Evolutionary conservation across 371 early-diverging fungal species (phyloP), one percentile per base, ranked within the genome.

Genomic region (Batkoa obscura): DNA sequence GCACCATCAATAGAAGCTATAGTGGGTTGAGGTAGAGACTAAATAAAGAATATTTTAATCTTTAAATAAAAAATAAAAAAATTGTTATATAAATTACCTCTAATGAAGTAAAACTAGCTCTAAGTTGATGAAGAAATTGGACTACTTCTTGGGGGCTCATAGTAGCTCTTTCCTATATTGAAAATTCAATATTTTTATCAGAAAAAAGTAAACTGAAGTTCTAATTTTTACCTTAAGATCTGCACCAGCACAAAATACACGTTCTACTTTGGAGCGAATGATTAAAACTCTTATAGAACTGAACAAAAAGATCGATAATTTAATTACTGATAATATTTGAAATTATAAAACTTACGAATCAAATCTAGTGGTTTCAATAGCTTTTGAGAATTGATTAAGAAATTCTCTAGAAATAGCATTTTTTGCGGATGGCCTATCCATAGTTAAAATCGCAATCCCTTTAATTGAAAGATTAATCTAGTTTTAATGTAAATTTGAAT

Each of bases 221-320:
- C n/a, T n/a, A 13, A n/a, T 36, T n/a, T 5, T 42, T 71, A 84
- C 87, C 72, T 90, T 93, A 60, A 96, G 68, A 66, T 96, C 96
- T 1, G 96, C 96, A 33, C 96, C 96, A 2, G 94, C 89, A 64
- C 94, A 94, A 63, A 96, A 96, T 15, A 88, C 90, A 2, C 80
- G 72, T 46, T 83, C 75, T 1, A 91, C 91, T 55, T 76, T 50
- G 64, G 88, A 87, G 56, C 80, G 75, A 36, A 95, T 51, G 39
- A 94, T 72, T 37, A 93, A 72, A 5, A 88, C 95, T n/a, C 89
- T n/a, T n/a, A n/a, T n/a, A n/a, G n/a, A n/a, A n/a, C n/a, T n/a
- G n/a, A n/a, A n/a, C n/a, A n/a, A n/a, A n/a, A n/a, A n/a, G n/a
- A n/a, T n/a, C n/a, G n/a, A n/a, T n/a, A n/a, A n/a, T n/a, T n/a